Evolutionary conservation across 2,329 filamentous ascomycete genomes (phyloP).

Genomic region (Colletotrichum caudatum): DNA sequence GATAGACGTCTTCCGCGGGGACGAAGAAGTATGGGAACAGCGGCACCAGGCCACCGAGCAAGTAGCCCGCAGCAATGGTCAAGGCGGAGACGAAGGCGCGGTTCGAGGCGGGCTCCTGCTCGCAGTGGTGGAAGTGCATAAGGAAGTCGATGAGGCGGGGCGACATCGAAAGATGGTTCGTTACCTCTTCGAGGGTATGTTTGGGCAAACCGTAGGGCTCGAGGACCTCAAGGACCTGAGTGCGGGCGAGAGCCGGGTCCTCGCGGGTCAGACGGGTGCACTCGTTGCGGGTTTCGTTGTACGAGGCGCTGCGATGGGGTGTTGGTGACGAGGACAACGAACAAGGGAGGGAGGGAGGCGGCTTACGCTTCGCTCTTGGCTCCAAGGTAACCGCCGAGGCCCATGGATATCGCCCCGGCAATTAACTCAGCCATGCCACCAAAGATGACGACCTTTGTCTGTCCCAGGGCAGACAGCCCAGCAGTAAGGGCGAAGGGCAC

Average conservation of each 20-base stretch:
- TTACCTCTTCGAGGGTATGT: conserved; percentile 41
- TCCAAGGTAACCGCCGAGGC: conserved; percentile 79
- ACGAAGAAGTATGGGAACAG: conserved; percentile 77
- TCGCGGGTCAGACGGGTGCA: conserved; percentile 57
- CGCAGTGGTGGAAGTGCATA: conserved; percentile 69
- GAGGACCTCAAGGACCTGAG: conserved; percentile 63
- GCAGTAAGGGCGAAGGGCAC: conserved; percentile 85
- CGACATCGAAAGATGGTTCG: conserved; percentile 44
- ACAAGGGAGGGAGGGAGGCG: neutral
- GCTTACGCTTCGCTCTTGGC: conserved; percentile 64
- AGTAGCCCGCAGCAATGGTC: conserved; percentile 77
- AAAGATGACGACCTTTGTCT: conserved; percentile 75
- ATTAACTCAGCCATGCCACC: conserved; percentile 81
- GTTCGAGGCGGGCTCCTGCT: conserved; percentile 58
- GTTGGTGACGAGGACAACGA: conserved; percentile 24
- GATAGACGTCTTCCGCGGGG: conserved; percentile 50
- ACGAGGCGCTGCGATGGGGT: conserved; percentile 36
- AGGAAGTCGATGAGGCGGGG: conserved; percentile 67
- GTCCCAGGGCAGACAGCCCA: conserved; percentile 75
- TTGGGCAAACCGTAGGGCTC: conserved; percentile 62
- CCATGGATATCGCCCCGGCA: conserved; percentile 82
- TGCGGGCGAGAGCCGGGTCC: conserved; percentile 56
- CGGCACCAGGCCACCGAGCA: conserved; percentile 77
- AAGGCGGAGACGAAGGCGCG: conserved; percentile 67
- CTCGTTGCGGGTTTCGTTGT: conserved; percentile 49